These are phyloP conservation scores for Gleditsia sinensis DNA, from an alignment of 306 rosid species.

Conservation along the genomic window DNA sequence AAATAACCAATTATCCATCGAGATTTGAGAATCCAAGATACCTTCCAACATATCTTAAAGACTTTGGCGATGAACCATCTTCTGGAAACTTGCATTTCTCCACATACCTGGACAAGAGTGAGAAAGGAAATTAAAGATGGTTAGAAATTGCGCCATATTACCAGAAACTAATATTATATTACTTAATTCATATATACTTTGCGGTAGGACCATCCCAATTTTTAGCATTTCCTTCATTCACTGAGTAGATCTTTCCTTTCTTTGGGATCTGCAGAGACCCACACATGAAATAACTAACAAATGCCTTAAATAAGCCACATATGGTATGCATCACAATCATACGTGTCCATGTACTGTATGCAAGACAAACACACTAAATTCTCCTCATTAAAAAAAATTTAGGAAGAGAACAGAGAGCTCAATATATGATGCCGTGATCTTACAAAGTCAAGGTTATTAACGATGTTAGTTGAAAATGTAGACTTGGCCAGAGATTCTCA, in stretches of 20 bases:
- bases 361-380: neutral
- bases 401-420: neutral
- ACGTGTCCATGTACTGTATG: neutral
- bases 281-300: constrained; percentile 16
- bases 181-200: constrained; percentile 45
- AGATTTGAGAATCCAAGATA: constrained; percentile 17
- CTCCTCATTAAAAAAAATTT: neutral
- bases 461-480: neutral
- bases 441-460: neutral
- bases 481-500: neutral
- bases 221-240: constrained; percentile 88
- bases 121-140: constrained; percentile 4
- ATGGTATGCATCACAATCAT: neutral
- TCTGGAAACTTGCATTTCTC: constrained; percentile 76
- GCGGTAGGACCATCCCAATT: constrained; percentile 82
- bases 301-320: neutral
- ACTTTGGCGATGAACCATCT: constrained; percentile 79
- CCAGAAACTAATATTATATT: neutral
- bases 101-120: constrained; percentile 54
- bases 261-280: constrained; percentile 61
- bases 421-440: neutral
- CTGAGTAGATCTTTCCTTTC: constrained; percentile 84
- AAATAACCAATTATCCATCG: neutral
- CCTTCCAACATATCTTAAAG: constrained; percentile 85
- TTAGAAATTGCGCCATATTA: neutral